These are phyloP conservation scores for Nakaseomyces glabratus DNA, from an alignment of 1,139 yeast genomes.

Conservation along the genomic window DNA sequence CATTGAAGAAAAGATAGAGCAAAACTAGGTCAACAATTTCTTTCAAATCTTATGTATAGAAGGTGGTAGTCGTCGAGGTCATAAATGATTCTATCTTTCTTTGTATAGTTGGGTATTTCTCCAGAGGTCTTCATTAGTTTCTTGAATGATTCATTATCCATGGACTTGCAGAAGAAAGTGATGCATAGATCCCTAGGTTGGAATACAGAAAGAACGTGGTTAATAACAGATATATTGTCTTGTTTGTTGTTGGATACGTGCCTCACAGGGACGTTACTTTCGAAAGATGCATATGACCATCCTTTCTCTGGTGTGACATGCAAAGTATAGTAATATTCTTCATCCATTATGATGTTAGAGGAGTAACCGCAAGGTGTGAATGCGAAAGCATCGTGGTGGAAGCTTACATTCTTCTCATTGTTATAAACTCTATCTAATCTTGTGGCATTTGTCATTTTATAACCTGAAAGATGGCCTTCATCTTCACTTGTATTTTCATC, in stretches of 20 bases:
- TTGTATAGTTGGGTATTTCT: conserved; percentile 45
- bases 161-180: conserved; percentile 41
- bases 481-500: conserved; percentile 41
- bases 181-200: conserved; percentile 71
- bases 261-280: conserved; percentile 58
- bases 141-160: conserved; percentile 33
- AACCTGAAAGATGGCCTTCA: conserved; percentile 72
- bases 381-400: conserved; percentile 77
- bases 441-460: conserved; percentile 52
- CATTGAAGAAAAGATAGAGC: too few species aligned
- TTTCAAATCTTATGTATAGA: conserved; percentile 33
- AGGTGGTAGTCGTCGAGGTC: conserved; percentile 54
- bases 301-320: conserved; percentile 93
- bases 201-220: conserved; percentile 54
- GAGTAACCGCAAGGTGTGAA: conserved; percentile 96
- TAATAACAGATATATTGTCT: conserved; percentile 43
- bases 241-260: conserved; percentile 30
- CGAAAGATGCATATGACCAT: conserved; percentile 95
- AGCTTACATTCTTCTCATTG: conserved; percentile 25
- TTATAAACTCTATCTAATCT: conserved; percentile 53
- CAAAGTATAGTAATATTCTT: conserved; percentile 69
- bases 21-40: too few species aligned
- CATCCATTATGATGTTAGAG: conserved; percentile 65
- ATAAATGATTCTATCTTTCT: conserved; percentile 60
- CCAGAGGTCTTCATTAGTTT: conserved; percentile 30